Percentiles rank a stretch among this genome's conserved stretches.
Conservation (phyloP, 495 filamentous ascomycete genomes). For the Penicillium mononematosum region DNA sequence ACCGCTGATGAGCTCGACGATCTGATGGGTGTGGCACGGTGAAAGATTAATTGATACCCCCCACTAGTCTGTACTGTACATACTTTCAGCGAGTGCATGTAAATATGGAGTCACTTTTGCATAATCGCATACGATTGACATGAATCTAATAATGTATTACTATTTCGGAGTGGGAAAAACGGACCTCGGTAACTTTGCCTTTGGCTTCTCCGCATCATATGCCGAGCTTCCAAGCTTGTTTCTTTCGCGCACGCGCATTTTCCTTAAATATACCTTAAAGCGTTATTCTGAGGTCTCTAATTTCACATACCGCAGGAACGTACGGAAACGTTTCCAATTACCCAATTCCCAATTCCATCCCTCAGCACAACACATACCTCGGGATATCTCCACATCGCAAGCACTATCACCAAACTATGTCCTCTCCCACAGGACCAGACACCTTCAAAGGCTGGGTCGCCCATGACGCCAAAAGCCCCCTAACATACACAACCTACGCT, state of each 20-base stretch:
- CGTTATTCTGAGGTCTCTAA: neutral
- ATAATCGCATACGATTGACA: neutral
- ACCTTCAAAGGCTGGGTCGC: constrained; percentile 84
- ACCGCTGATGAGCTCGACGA: constrained; percentile 71
- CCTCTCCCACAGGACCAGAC: constrained; percentile 16
- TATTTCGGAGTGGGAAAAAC: constrained; percentile 2
- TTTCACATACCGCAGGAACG: neutral
- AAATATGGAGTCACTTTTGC: constrained; percentile 18
- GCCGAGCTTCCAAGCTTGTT: neutral
- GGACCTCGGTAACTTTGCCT: constrained; percentile 15
- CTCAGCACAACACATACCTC: neutral
- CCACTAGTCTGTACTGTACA: constrained; percentile 17
- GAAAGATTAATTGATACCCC: constrained; percentile 14
- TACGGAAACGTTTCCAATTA: neutral
- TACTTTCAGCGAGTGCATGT: constrained; percentile 23
- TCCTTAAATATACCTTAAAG: neutral
- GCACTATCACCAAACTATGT: constrained; percentile 17
- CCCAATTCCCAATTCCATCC: constrained; percentile 1
- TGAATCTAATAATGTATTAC: constrained; percentile 4
- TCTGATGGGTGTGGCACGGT: constrained; percentile 48
- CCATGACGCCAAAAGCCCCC: constrained; percentile 64
- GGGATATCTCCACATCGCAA: constrained; percentile 9
- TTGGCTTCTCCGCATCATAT: constrained; percentile 15
- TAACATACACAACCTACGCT: constrained; percentile 68
- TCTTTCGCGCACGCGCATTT: neutral